Conservation (phyloP, 1,139 yeast species). For the Casaregolazyma suthepensis region DNA sequence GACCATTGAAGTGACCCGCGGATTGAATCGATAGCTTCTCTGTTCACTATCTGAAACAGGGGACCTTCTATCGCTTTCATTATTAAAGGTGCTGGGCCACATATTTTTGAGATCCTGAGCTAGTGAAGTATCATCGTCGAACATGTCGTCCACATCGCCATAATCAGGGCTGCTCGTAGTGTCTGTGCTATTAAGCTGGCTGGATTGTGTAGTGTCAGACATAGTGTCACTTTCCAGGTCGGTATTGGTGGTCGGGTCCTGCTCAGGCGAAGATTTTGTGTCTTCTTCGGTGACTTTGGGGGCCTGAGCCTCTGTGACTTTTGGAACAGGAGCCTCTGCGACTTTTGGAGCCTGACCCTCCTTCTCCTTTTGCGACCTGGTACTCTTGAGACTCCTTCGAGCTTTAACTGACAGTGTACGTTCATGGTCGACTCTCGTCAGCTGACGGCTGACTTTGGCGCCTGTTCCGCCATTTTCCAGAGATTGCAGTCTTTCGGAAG, state of each 20-base stretch:
- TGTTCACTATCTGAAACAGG: not conserved
- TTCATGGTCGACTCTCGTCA: constrained; percentile 27
- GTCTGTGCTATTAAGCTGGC: not conserved
- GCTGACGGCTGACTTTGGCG: constrained; percentile 13
- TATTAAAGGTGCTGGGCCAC: not conserved
- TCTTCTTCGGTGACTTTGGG: not conserved
- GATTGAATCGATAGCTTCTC: not conserved
- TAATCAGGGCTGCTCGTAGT: not conserved
- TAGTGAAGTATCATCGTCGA: not conserved
- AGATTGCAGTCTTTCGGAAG: constrained; percentile 27
- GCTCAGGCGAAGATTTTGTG: not conserved
- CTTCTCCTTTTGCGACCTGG: not conserved
- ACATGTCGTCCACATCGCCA: not conserved
- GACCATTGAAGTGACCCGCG: not conserved
- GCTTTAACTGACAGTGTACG: constrained; percentile 23
- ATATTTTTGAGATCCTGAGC: not conserved
- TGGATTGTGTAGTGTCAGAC: not conserved
- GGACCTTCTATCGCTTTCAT: not conserved
- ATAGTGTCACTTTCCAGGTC: not conserved
- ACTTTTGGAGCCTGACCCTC: not conserved
- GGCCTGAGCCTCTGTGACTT: too few species aligned
- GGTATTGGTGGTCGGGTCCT: not conserved
- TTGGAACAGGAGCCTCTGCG: not conserved
- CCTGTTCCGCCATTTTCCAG: constrained; percentile 12
- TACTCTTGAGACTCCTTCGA: constrained; percentile 20